Evolutionary conservation across 2,329 filamentous ascomycete species (phyloP), one percentile per base, ranked within the genome.

Genomic region (Coniochaeta hoffmannii): DNA sequence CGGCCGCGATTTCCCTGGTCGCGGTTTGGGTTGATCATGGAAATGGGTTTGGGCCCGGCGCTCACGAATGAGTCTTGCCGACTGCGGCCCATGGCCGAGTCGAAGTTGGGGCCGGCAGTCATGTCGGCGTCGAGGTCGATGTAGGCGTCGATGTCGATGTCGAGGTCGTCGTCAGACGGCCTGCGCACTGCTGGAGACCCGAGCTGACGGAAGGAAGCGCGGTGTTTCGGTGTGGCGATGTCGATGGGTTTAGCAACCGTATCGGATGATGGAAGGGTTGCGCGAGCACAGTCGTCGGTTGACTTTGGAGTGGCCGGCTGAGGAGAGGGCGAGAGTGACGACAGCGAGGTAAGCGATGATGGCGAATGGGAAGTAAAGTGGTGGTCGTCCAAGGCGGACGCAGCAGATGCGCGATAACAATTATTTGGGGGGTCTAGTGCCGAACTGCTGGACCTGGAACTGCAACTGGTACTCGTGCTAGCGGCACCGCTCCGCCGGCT

Each of bases 61-160:
- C 80, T 83, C 68, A 83, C 80, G 68, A 86, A 86, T 54, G 83
- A 86, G 72, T 86, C 82, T 68, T 85, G 80, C 62, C 82, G 78
- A 68, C 69, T 75, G 66, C 79, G 81, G 71, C 77, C 74, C 72
- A 82, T 74, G 68, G 77, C 76, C 72, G 77, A 73, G 70, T 86
- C 82, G 65, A 83, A 78, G 60, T 76, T 72, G 55, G 79, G 76
- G 63, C 80, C 80, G 62, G 81, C 80, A 61, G 83, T 83, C 78
- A 85, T 85, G 54, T 77, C 69, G 72, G 72, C 56, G 68, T 73
- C 63, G 54, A 62, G 56, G 46, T 51, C 50, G 46, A 60, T 58
- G 59, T 61, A 62, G n/a, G 9, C 9, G 63, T 60, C 50, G 46
- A 60, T 58, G 59, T 61, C 62, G n/a, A 4, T n/a, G 63, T 60